Percentiles rank a stretch among this genome's conserved stretches.
These are phyloP conservation scores for Cutaneotrichosporon sp. DNA, from an alignment of 1,284 basidiomycete species.

Conservation along the genomic window DNA sequence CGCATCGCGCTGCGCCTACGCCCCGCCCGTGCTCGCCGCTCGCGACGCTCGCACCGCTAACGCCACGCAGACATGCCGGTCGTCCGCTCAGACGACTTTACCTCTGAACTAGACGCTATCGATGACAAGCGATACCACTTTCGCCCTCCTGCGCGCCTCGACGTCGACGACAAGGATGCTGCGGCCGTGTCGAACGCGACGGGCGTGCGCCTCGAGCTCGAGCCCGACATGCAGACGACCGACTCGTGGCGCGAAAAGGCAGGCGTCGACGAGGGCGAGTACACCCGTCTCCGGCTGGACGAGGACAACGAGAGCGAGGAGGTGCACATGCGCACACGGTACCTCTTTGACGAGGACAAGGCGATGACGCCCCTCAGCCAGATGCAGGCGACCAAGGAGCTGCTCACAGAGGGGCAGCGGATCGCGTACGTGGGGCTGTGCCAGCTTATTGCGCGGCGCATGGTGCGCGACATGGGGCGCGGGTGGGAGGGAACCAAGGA, in stretches of 20 bases:
- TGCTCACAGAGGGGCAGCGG: slow-evolving; percentile 89
- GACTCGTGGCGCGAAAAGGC: slow-evolving; percentile 89
- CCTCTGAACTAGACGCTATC: slow-evolving; percentile 79
- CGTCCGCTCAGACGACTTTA: slow-evolving; percentile 67
- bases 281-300: slow-evolving; percentile 78
- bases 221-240: slow-evolving; percentile 75
- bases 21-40: background rate
- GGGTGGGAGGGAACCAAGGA: slow-evolving; percentile 49
- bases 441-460: slow-evolving; percentile 75
- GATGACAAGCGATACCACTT: slow-evolving; percentile 76
- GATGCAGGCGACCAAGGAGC: slow-evolving; percentile 94
- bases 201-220: slow-evolving; percentile 60
- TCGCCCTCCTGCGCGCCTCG: slow-evolving; percentile 63
- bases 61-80: slow-evolving; percentile 77
- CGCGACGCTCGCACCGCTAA: background rate
- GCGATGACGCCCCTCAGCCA: slow-evolving; percentile 97
- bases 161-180: slow-evolving; percentile 30
- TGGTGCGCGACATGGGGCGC: slow-evolving; percentile 65
- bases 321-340: slow-evolving; percentile 84
- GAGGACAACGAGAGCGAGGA: slow-evolving; percentile 89
- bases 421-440: slow-evolving; percentile 95
- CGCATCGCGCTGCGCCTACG: too few species aligned
- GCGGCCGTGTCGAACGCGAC: slow-evolving; percentile 53
- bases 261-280: slow-evolving; percentile 65
- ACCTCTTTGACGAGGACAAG: slow-evolving; percentile 92